These are phyloP conservation scores for Vitis hybrid DNA, from an alignment of 177 flowering plant genomes.

Conservation along the genomic window DNA sequence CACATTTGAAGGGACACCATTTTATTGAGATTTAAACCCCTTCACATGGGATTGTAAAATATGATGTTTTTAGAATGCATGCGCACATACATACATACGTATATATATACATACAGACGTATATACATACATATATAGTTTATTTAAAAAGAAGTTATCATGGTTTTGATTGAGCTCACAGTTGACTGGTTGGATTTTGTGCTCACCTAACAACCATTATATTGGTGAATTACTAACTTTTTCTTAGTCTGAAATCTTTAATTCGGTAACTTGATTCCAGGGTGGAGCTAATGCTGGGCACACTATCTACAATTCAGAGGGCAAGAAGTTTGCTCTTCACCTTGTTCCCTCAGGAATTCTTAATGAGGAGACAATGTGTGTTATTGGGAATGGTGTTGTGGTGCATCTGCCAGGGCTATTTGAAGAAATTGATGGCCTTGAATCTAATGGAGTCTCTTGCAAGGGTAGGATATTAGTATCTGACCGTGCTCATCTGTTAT, in stretches of 20 bases:
- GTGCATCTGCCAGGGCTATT: conserved; percentile 93
- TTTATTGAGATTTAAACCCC: no score
- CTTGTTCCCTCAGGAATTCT: conserved; percentile 98
- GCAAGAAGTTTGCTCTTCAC: conserved; percentile 96
- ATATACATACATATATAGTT: no score
- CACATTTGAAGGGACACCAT: no score
- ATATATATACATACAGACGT: no score
- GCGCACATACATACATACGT: no score
- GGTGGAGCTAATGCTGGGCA: conserved; percentile 99
- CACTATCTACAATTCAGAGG: conserved; percentile 91
- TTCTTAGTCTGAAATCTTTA: background rate
- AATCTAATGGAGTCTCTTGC: conserved; percentile 83
- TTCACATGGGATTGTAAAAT: no score
- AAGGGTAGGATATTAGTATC: conserved; percentile 85
- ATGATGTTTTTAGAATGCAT: no score
- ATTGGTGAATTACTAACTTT: background rate
- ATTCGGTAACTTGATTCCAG: conserved; percentile 36
- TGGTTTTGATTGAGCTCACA: background rate
- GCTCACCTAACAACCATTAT: background rate
- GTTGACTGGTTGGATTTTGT: background rate
- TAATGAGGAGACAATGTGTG: conserved; percentile 85
- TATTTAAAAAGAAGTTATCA: no score
- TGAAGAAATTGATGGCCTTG: conserved; percentile 84
- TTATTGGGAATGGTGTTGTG: conserved; percentile 97
- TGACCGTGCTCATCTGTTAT: conserved; percentile 90